These are phyloP conservation scores for Naumovozyma baii DNA, from an alignment of 805 yeast species.

Conservation along the genomic window DNA sequence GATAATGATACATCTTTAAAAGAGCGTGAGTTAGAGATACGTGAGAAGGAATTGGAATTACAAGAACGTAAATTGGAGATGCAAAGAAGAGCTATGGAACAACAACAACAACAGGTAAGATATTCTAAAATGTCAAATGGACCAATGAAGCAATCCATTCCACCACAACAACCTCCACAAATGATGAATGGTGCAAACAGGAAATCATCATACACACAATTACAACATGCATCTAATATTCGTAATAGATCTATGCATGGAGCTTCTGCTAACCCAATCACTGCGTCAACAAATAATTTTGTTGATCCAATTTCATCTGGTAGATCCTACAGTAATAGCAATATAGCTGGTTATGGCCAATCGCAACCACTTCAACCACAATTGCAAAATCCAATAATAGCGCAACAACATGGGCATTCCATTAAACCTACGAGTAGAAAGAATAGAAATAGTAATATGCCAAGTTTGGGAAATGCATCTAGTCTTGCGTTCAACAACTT, in stretches of 20 bases:
- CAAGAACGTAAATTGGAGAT: slow-evolving; percentile 29
- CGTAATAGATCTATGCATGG: slow-evolving; percentile 26
- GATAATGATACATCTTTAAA: slow-evolving; percentile 14
- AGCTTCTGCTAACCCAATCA: slow-evolving; percentile 12
- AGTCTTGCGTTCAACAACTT: slow-evolving; percentile 15
- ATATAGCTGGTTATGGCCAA: slow-evolving; percentile 1
- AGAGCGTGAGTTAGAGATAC: slow-evolving; percentile 27
- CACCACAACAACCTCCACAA: slow-evolving; percentile 6
- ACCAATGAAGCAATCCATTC: background rate
- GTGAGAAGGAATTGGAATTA: slow-evolving; percentile 27
- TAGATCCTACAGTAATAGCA: background rate
- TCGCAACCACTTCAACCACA: slow-evolving; percentile 1
- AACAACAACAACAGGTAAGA: slow-evolving; percentile 9
- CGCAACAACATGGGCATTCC: slow-evolving; percentile 13
- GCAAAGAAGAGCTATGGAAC: slow-evolving; percentile 23
- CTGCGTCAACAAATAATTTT: slow-evolving; percentile 14
- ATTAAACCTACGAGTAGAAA: slow-evolving; percentile 31
- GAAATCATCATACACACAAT: slow-evolving; percentile 15
- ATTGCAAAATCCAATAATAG: background rate
- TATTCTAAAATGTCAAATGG: background rate
- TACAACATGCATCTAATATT: slow-evolving; percentile 11
- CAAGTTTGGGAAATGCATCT: slow-evolving; percentile 26
- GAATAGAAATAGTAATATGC: slow-evolving; percentile 29
- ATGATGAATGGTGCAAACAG: slow-evolving; percentile 4
- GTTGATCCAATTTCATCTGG: slow-evolving; percentile 13